Base-by-base conservation (phyloP, 148 eudicot genomes). In the Drosera capensis region DNA sequence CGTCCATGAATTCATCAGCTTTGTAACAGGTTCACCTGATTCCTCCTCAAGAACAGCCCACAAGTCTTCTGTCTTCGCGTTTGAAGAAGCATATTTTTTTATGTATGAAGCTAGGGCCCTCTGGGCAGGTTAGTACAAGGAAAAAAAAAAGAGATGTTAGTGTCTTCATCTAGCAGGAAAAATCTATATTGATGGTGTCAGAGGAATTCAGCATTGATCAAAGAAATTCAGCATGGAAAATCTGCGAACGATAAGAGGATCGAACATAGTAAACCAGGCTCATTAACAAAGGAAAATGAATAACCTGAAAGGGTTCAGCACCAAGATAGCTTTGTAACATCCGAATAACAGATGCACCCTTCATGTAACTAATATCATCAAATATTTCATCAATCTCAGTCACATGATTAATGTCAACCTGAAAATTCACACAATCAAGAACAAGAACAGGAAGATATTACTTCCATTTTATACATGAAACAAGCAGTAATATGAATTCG, bases 251-350 rank as follows among this genome's bases (percentile, higher is more conserved):
- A n/a, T n/a, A n/a, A n/a, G n/a, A n/a, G n/a, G n/a, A n/a, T n/a
- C n/a, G n/a, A n/a, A n/a, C n/a, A n/a, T n/a, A n/a, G n/a, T n/a
- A n/a, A n/a, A n/a, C n/a, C n/a, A n/a, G n/a, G n/a, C n/a, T n/a
- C n/a, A n/a, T n/a, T n/a, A n/a, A n/a, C n/a, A n/a, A n/a, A n/a
- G n/a, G n/a, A n/a, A n/a, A 48, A 46, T 14, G 23, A 29, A 46
- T 21, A 56, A 86, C 96, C 94, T 87, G 96, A 62, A 87, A 87
- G 48, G 62, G 18, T 45, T 87, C 96, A 7, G 94, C 65, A 17
- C 96, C 96, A 52, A 87, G 84, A 69, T 79, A 87, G 71, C 82
- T 82, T 67, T 87, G 94, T 36, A 87, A 67, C 96, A 87, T 87
- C 47, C 94, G 65, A 52, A 87, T 82, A 47, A 87, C 77, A 48